Conservation (phyloP, 2,329 filamentous ascomycete genomes). For the Venturia carpophila region DNA sequence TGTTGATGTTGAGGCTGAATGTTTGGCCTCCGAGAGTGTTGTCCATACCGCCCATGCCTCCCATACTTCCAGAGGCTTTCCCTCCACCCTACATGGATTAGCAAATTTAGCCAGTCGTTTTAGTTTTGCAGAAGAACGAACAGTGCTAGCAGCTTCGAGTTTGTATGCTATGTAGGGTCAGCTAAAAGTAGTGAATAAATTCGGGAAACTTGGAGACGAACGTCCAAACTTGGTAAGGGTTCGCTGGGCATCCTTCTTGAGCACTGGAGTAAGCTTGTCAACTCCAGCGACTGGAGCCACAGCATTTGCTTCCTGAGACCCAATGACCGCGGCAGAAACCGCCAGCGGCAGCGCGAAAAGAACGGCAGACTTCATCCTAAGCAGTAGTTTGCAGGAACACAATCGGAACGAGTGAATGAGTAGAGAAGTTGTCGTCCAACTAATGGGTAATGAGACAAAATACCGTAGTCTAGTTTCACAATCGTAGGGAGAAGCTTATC, state of each 20-base stretch:
- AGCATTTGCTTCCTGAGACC: not conserved
- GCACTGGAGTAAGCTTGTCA: conserved; percentile 13
- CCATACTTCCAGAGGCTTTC: not conserved
- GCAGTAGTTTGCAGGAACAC: not conserved
- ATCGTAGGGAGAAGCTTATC: not conserved
- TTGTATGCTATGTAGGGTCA: not conserved
- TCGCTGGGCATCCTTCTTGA: conserved; percentile 12
- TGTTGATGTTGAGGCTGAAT: conserved; percentile 14
- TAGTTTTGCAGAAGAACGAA: not conserved
- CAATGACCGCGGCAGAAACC: conserved; percentile 14
- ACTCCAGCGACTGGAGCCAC: not conserved
- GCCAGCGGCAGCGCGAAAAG: conserved; percentile 15
- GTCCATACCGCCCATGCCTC: conserved; percentile 14
- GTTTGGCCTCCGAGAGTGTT: conserved; percentile 12
- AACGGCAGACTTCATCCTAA: conserved; percentile 10
- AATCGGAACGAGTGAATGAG: not conserved
- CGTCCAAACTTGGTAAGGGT: conserved; percentile 17
- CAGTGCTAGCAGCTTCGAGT: conserved; percentile 2
- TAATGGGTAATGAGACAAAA: not conserved
- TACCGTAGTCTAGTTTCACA: not conserved
- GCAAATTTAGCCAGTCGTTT: not conserved
- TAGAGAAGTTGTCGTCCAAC: too few relatives aligned
- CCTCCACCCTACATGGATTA: conserved; percentile 5
- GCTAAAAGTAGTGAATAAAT: not conserved
- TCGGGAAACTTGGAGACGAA: not conserved